Percentiles rank a stretch among this genome's conserved stretches.
These are phyloP conservation scores for Plasmodium coatneyi DNA, from an alignment of 169 alveolate genomes.

Conservation along the genomic window DNA sequence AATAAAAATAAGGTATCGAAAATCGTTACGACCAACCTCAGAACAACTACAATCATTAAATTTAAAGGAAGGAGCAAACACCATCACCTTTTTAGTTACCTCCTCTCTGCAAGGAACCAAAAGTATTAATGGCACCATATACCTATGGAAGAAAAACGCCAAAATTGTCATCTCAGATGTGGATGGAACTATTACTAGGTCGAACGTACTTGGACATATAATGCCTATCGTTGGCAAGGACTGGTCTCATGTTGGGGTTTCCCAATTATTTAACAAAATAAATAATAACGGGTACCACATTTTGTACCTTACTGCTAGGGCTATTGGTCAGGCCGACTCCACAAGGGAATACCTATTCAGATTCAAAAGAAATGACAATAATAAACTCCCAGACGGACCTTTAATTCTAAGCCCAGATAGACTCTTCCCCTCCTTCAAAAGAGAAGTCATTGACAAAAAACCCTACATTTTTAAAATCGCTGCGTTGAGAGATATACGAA, in stretches of 20 bases:
- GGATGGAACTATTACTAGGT: constrained; percentile 97
- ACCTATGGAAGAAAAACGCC: constrained; percentile 93
- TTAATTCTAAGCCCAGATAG: constrained; percentile 97
- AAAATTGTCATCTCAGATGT: constrained; percentile 97
- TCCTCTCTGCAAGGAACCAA: constrained; percentile 93
- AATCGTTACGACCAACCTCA: constrained; percentile 92
- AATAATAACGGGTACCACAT: constrained; percentile 95
- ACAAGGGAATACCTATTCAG: constrained; percentile 94
- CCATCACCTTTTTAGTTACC: constrained; percentile 90
- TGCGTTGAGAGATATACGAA: constrained; percentile 94
- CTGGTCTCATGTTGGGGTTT: constrained; percentile 98
- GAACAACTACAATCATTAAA: constrained; percentile 89
- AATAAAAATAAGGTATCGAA: constrained; percentile 70
- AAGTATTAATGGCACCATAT: constrained; percentile 92
- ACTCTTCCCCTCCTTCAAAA: constrained; percentile 92
- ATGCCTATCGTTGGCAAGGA: constrained; percentile 97
- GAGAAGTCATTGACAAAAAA: constrained; percentile 96
- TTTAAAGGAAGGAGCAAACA: constrained; percentile 91
- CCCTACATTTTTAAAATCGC: constrained; percentile 96
- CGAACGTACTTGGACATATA: constrained; percentile 97
- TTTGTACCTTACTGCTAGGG: constrained; percentile 97
- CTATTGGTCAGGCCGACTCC: constrained; percentile 96
- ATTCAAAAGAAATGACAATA: constrained; percentile 89
- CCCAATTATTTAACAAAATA: constrained; percentile 92
- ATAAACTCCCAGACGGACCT: constrained; percentile 95